Evolutionary conservation across 805 yeast genomes (phyloP).

Genomic region (Cyberlindnera xishuangbannaensis): DNA sequence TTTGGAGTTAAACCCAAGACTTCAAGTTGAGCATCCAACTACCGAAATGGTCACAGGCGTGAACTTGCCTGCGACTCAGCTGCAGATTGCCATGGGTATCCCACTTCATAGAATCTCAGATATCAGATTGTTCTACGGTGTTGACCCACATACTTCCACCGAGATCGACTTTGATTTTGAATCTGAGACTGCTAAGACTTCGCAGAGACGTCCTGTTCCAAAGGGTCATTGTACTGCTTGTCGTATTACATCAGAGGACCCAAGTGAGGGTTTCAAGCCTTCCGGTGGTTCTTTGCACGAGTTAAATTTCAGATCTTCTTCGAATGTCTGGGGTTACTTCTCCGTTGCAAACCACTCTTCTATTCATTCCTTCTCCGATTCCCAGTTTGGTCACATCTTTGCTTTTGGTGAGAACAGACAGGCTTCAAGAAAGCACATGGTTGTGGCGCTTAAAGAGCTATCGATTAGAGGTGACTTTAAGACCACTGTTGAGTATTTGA

Average conservation of each 20-base stretch:
- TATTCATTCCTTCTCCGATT: conserved; percentile 95
- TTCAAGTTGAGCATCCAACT: conserved; percentile 99
- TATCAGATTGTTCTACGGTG: conserved; percentile 89
- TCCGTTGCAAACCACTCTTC: conserved; percentile 95
- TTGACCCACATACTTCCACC: conserved; percentile 89
- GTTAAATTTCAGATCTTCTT: conserved; percentile 92
- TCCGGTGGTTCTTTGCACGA: conserved; percentile 96
- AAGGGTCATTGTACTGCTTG: conserved; percentile 99
- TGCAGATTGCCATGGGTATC: conserved; percentile 99
- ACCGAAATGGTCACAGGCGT: conserved; percentile 99
- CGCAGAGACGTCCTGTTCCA: conserved; percentile 91
- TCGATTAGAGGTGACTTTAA: conserved; percentile 98
- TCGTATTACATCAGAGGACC: conserved; percentile 98
- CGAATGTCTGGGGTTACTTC: conserved; percentile 99
- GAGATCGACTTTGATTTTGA: conserved; percentile 88
- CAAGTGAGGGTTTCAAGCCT: conserved; percentile 98
- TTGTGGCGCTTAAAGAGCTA: conserved; percentile 93
- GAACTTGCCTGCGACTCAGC: conserved; percentile 96
- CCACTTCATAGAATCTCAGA: conserved; percentile 94
- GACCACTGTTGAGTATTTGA: conserved; percentile 95
- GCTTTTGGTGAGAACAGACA: conserved; percentile 99
- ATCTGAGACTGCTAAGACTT: conserved; percentile 58
- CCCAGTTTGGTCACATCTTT: conserved; percentile 98
- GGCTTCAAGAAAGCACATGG: conserved; percentile 98
- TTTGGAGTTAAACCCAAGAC: conserved; percentile 94